Percentiles rank a stretch among this genome's conserved stretches.
Evolutionary conservation across 306 rosid genomes (phyloP).

Genomic region (Herpetospermum pedunculosum): DNA sequence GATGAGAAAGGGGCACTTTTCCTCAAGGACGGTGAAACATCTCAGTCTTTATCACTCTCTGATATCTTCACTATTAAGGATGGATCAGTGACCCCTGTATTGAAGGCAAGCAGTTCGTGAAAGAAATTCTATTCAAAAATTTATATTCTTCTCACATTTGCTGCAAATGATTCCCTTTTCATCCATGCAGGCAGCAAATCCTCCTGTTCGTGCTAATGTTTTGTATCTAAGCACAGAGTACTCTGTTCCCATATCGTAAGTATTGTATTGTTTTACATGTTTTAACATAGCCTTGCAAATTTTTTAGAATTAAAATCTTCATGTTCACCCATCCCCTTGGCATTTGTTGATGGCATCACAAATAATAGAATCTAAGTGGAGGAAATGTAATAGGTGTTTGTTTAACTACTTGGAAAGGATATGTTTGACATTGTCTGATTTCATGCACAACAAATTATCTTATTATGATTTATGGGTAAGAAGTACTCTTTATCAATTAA

Average conservation of each 20-base stretch:
- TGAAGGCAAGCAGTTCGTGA: slow-evolving; percentile 37
- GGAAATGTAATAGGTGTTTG: not conserved
- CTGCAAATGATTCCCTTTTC: slow-evolving; percentile 19
- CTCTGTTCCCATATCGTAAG: slow-evolving; percentile 69
- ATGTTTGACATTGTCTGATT: not conserved
- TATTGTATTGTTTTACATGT: not conserved
- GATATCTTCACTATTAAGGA: slow-evolving; percentile 62
- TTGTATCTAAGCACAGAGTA: slow-evolving; percentile 60
- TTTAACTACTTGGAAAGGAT: not conserved
- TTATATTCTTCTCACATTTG: slow-evolving; percentile 7
- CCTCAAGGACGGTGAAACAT: slow-evolving; percentile 69
- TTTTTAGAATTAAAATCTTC: too few species aligned
- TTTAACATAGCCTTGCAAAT: not conserved
- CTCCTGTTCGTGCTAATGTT: slow-evolving; percentile 89
- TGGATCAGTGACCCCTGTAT: slow-evolving; percentile 64
- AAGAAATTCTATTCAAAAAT: not conserved
- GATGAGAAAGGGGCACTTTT: slow-evolving; percentile 73
- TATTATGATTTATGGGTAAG: not conserved
- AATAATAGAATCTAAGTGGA: not conserved
- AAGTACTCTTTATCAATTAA: not conserved
- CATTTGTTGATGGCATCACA: not conserved
- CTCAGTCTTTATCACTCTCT: slow-evolving; percentile 84
- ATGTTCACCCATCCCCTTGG: not conserved
- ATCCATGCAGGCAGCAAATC: slow-evolving; percentile 62
- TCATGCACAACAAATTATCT: not conserved